Evolutionary conservation across 805 yeast species (phyloP).

Genomic region (Candida saitoana): DNA sequence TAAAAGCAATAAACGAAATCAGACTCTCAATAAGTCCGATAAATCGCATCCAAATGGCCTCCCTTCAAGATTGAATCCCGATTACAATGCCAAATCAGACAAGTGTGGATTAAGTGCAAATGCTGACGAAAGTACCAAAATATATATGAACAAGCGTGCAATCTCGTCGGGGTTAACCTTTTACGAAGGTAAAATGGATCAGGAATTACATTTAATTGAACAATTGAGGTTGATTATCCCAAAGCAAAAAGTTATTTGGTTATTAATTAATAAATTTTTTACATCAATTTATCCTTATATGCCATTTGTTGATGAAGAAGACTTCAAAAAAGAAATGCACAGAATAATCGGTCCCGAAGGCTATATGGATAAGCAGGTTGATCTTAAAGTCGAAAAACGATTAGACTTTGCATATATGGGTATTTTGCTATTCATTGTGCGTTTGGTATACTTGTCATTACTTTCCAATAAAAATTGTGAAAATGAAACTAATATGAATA

Average conservation of each 20-base stretch:
- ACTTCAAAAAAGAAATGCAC: constrained; percentile 40
- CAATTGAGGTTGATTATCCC: constrained; percentile 47
- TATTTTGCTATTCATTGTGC: constrained; percentile 27
- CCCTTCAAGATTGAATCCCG: not conserved
- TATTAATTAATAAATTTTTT: constrained; percentile 56
- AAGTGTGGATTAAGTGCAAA: not conserved
- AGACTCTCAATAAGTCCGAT: constrained; percentile 2
- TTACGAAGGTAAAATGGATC: constrained; percentile 27
- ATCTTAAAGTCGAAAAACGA: constrained; percentile 25
- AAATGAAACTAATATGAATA: constrained; percentile 26
- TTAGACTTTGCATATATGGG: constrained; percentile 35
- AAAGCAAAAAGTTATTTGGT: constrained; percentile 50
- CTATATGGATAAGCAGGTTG: constrained; percentile 17
- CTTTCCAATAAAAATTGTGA: constrained; percentile 31
- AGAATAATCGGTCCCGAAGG: constrained; percentile 42
- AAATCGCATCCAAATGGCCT: not conserved
- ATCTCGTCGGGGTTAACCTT: constrained; percentile 32
- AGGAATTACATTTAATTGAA: constrained; percentile 37
- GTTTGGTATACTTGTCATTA: constrained; percentile 33
- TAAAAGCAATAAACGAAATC: constrained; percentile 1
- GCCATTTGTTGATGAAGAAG: constrained; percentile 62
- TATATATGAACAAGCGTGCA: constrained; percentile 24
- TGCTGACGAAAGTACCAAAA: constrained; percentile 5
- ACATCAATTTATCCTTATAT: constrained; percentile 56
- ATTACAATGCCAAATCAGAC: not conserved